Evolutionary conservation across 306 rosid genomes (phyloP), one percentile per base, ranked within the genome.

Genomic region (Arachis stenosperma): DNA sequence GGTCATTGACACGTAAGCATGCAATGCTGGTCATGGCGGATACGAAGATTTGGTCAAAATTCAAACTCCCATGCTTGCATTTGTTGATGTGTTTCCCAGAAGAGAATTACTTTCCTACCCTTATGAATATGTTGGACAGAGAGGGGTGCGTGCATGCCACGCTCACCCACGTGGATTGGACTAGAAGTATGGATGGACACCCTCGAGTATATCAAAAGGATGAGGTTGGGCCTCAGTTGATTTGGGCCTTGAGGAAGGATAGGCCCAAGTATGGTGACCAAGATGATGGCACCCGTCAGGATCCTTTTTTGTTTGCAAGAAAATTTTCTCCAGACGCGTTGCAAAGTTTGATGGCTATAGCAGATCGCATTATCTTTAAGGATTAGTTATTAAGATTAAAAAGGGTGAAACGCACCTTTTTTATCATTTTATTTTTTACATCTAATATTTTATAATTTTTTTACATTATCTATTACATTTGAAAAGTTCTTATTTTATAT

Each of bases 101-200:
- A 17, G 89, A 92, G 51, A 88, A 85, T 79, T 92, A 88, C 83
- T 92, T 92, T 36, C 91, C 93, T 68, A 89, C 97, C 71, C 90
- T 92, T 7, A 59, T 92, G 2, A 73, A 68, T 78, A 82, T 83
- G 91, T 48, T 82, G 69, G 93, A 92, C 65, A 75, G 79, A 0
- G 59, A 62, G 1, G 84, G 89, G 12, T 81, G 89, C 72, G 88
- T 88, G 57, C 86, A 69, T 0, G 91, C 89, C 5, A 92, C 97
- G 46, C 91, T 92, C 51, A 92, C 93, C 6, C 91, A 89, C 68
- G 96, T 92, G 77, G 82, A 89, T 15, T 92, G 90, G 93, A 44
- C 8, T 6, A 90, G 86, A 7, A 56, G 78, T 0, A 1, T 5
- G 13, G 85, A 89, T 7, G 96, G 96, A 0, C 93, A 92, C 55